Conservation (phyloP, 257 asterid genomes). For the Prunella vulgaris region DNA sequence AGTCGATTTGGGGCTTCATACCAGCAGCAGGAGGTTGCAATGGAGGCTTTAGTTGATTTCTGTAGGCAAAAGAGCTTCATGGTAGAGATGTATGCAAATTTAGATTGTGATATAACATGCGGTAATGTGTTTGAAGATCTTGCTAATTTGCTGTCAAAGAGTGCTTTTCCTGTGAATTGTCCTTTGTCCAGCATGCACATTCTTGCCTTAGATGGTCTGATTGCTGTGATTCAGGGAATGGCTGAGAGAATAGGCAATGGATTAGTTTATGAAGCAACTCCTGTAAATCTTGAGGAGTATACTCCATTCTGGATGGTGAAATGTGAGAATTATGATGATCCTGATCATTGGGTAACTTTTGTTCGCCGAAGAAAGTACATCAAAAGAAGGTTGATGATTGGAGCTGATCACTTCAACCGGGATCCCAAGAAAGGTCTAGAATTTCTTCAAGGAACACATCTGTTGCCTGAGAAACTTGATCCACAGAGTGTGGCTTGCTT, state of each 20-base stretch:
- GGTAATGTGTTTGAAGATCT: slow-evolving; percentile 93
- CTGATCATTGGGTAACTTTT: slow-evolving; percentile 90
- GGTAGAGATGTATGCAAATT: slow-evolving; percentile 91
- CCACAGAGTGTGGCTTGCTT: slow-evolving; percentile 98
- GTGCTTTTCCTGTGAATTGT: slow-evolving; percentile 95
- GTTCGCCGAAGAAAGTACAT: slow-evolving; percentile 77
- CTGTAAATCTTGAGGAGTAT: slow-evolving; percentile 67
- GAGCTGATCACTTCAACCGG: slow-evolving; percentile 96
- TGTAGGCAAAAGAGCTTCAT: slow-evolving; percentile 89
- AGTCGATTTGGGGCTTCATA: slow-evolving; percentile 86
- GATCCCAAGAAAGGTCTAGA: slow-evolving; percentile 97
- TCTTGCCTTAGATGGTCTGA: slow-evolving; percentile 97
- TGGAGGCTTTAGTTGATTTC: slow-evolving; percentile 97
- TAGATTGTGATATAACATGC: slow-evolving; percentile 95
- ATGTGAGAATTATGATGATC: slow-evolving; percentile 77
- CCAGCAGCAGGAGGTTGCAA: slow-evolving; percentile 98
- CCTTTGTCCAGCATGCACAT: slow-evolving; percentile 95
- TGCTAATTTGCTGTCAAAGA: slow-evolving; percentile 83
- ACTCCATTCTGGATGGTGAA: slow-evolving; percentile 95
- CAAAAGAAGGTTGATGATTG: slow-evolving; percentile 92
- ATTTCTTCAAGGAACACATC: slow-evolving; percentile 91
- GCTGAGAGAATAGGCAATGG: slow-evolving; percentile 97
- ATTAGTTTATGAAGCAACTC: slow-evolving; percentile 54
- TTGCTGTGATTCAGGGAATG: slow-evolving; percentile 98
- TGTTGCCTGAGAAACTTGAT: slow-evolving; percentile 93